Percentiles rank a stretch among this genome's conserved stretches.
Conservation (phyloP, 179 eudicot genomes). For the Sideroxylon spinosum region DNA sequence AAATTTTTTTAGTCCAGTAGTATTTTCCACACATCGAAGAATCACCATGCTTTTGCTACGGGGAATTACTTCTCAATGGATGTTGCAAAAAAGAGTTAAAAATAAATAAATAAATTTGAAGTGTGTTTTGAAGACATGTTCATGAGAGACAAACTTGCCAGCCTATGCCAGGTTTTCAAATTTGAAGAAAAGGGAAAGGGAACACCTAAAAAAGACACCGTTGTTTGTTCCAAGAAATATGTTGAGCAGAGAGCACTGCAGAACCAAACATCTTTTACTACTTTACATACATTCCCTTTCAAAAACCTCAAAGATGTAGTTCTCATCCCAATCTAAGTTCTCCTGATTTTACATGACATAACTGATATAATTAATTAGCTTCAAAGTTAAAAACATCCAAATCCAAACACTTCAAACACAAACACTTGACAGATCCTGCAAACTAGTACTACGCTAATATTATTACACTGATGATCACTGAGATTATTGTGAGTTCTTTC, state of each 20-base stretch:
- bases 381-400: neutral
- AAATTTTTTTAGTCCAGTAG: too few species aligned
- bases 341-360: neutral
- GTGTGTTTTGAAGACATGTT: slow-evolving; percentile 4
- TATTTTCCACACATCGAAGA: too few species aligned
- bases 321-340: neutral
- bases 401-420: slow-evolving; percentile 5
- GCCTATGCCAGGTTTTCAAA: slow-evolving; percentile 9
- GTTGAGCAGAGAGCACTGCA: slow-evolving; percentile 11
- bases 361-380: neutral
- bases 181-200: slow-evolving; percentile 7
- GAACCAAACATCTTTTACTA: slow-evolving; percentile 18
- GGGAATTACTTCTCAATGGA: too few species aligned
- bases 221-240: slow-evolving; percentile 16
- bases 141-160: slow-evolving; percentile 1
- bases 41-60: neutral
- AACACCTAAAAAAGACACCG: neutral
- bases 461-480: neutral
- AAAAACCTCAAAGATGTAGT: slow-evolving; percentile 8
- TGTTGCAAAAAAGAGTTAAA: too few species aligned
- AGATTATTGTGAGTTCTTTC: slow-evolving; percentile 8
- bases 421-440: slow-evolving; percentile 3
- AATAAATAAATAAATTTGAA: too few species aligned
- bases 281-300: slow-evolving; percentile 12
- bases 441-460: neutral